These are phyloP conservation scores for Stellera chamaejasme DNA, from an alignment of 345 rosid genomes.

Conservation along the genomic window DNA sequence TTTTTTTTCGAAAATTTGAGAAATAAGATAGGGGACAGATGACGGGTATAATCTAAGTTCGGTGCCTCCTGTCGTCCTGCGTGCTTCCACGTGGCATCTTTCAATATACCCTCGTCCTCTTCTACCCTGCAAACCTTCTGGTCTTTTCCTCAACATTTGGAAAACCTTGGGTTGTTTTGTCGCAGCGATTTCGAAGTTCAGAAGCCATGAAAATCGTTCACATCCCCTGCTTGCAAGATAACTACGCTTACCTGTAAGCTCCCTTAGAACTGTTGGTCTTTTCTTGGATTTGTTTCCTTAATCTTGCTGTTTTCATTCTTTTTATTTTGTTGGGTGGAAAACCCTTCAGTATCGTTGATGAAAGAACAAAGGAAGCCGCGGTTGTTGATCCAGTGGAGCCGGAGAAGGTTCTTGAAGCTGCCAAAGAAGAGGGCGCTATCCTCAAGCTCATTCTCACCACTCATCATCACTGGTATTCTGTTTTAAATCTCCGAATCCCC, in stretches of 20 bases:
- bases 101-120: too few relatives aligned
- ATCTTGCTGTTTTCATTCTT: neutral
- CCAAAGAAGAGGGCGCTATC: conserved; percentile 32
- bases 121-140: too few relatives aligned
- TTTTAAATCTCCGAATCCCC: too few relatives aligned
- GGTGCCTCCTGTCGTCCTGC: too few relatives aligned
- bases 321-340: neutral
- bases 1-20: too few relatives aligned
- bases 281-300: neutral
- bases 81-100: too few relatives aligned
- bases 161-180: too few relatives aligned
- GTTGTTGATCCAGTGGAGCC: conserved; percentile 94
- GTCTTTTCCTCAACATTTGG: too few relatives aligned
- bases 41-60: too few relatives aligned
- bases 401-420: conserved; percentile 49
- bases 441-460: conserved; percentile 29
- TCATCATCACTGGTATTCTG: conserved; percentile 76
- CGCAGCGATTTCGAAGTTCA: too few relatives aligned
- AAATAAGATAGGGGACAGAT: too few relatives aligned
- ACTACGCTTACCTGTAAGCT: conserved; percentile 75
- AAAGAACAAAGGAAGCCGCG: conserved; percentile 76
- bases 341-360: conserved; percentile 57
- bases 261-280: neutral
- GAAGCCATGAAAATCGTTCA: conserved; percentile 50
- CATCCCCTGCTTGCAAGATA: conserved; percentile 80